Evolutionary conservation across 1,284 basidiomycete species (phyloP).

Genomic region (Inonotus obliquus): DNA sequence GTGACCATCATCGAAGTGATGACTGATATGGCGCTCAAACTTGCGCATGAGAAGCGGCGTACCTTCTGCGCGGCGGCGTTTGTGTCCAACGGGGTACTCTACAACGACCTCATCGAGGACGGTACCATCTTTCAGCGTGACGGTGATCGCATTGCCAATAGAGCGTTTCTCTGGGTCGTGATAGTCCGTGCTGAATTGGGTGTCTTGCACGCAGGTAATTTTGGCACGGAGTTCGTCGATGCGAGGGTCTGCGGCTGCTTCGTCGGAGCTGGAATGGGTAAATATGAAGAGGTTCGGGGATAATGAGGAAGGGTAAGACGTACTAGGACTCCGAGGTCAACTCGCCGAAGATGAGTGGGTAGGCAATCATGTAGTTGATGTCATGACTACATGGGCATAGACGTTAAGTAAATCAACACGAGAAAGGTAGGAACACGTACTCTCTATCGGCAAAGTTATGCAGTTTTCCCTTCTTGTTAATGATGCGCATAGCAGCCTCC

Average conservation of each 20-base stretch:
- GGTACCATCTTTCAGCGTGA: conserved; percentile 87
- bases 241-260: conserved; percentile 75
- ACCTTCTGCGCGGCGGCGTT: conserved; percentile 79
- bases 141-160: conserved; percentile 85
- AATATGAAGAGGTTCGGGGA: too few relatives aligned
- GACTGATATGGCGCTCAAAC: conserved; percentile 78
- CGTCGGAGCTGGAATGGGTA: conserved; percentile 55
- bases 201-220: conserved; percentile 82
- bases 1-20: conserved; percentile 65
- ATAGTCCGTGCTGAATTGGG: conserved; percentile 72
- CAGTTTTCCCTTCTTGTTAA: conserved; percentile 90
- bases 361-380: conserved; percentile 92
- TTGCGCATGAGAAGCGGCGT: conserved; percentile 87
- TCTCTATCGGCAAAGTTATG: conserved; percentile 91
- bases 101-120: conserved; percentile 84
- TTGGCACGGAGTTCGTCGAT: conserved; percentile 83
- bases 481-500: conserved; percentile 90
- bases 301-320: conserved; percentile 25
- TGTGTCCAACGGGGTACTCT: conserved; percentile 90
- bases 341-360: conserved; percentile 82
- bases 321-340: conserved; percentile 84
- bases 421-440: conserved; percentile 39
- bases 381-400: conserved; percentile 55
- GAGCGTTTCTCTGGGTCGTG: conserved; percentile 87
- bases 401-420: conserved; percentile 11